Evolutionary conservation across 2,329 filamentous ascomycete genomes (phyloP).

Genomic region (Fusarium sp.): DNA sequence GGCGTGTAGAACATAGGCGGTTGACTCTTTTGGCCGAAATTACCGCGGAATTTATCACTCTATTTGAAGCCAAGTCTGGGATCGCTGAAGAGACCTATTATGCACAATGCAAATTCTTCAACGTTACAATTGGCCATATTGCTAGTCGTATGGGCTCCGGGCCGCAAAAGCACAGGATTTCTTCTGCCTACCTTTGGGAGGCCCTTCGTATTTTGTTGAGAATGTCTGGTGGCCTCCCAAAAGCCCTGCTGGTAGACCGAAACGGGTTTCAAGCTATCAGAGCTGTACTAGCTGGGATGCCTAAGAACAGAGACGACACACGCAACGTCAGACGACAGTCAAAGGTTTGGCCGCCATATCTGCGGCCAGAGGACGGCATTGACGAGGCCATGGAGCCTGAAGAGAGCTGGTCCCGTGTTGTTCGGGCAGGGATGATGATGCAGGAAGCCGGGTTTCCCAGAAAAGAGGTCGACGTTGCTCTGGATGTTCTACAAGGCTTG

Average conservation of each 20-base stretch:
- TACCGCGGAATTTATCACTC: conserved; percentile 48
- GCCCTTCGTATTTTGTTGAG: conserved; percentile 68
- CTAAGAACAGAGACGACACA: conserved; percentile 65
- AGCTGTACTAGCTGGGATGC: conserved; percentile 64
- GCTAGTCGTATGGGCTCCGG: conserved; percentile 46
- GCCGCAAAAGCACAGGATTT: conserved; percentile 43
- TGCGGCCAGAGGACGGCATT: conserved; percentile 68
- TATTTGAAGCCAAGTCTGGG: conserved; percentile 27
- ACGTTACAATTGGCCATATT: conserved; percentile 48
- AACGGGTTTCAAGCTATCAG: conserved; percentile 68
- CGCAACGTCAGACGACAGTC: conserved; percentile 63
- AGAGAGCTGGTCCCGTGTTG: conserved; percentile 67
- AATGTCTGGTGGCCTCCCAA: conserved; percentile 63
- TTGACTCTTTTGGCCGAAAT: conserved; percentile 50
- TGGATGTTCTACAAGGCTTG: conserved; percentile 67
- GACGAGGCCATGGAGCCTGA: conserved; percentile 66
- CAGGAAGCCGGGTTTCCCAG: conserved; percentile 68
- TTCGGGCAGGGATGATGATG: conserved; percentile 66
- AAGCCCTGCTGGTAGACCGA: conserved; percentile 64
- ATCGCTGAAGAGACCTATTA: conserved; percentile 43
- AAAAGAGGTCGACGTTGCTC: conserved; percentile 60
- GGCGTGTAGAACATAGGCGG: conserved; percentile 52
- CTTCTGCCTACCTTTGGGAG: conserved; percentile 62
- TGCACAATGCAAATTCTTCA: conserved; percentile 52
- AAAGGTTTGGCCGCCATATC: conserved; percentile 72